Base-by-base conservation (phyloP, 1,284 basidiomycete species). In the Leccinum solheimii region DNA sequence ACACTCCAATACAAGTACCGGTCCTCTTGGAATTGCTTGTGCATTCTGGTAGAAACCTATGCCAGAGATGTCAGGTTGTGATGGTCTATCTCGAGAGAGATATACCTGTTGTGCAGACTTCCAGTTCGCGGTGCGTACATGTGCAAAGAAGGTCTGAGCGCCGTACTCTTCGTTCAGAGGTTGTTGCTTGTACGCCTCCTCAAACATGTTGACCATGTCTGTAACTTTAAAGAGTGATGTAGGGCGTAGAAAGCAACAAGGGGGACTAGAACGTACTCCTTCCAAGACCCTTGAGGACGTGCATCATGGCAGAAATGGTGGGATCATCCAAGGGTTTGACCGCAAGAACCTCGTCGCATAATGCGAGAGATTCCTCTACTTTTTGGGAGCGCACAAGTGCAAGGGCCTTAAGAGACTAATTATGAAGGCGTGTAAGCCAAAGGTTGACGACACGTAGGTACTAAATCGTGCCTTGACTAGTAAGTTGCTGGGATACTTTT, bases 1-100 rank as follows among this genome's bases (percentile, higher is more conserved):
- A 92, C 83, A 64, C 83, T 89, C 92, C 92, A 95, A 74, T 91
- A 95, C 49, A 93, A 76, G 73, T 91, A 94, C 53, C 87, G 82
- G 59, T 92, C 89, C 30, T 90, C 85, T 61, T 87, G 83, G 71
- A 92, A 92, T 65, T 87, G 84, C 68, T 89, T 91, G 77, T 87
- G 81, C 84, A 93, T 86, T 69, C 84, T 86, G 8, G 87, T 87
- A n/a, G 90, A 85, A 64, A 88, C 80, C 88, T 90, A 58, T 38
- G 52, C 4, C 36, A 62, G 21, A 53, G 16, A 52, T 27, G 61
- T 60, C 34, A 64, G 45, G 59, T 53, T 5, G 19, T 43, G 58
- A 56, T 27, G 27, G n/a, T 19, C 34, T 36, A 8, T 27, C 0
- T 3, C 0, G 21, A 26, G 2, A 34, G 19, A 30, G 9, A 56